Conservation (phyloP, 2,329 filamentous ascomycete genomes). For the Xylaria sp. region DNA sequence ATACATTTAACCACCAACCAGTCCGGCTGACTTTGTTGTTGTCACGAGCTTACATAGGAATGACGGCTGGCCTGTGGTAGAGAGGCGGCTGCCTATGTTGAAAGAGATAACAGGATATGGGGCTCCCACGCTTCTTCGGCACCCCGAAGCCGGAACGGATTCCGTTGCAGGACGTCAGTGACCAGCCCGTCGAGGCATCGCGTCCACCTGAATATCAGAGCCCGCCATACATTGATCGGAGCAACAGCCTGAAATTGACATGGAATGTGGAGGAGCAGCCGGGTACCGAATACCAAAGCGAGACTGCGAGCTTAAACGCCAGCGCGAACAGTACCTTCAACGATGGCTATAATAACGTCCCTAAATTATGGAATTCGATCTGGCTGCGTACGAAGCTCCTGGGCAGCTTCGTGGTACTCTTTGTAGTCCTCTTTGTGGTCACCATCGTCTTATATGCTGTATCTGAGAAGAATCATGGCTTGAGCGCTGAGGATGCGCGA, state of each 20-base stretch:
- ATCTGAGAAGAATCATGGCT: conserved; percentile 12
- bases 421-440: conserved; percentile 18
- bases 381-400: conserved; percentile 20
- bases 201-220: neutral
- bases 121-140: neutral
- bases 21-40: too few relatives aligned
- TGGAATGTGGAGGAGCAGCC: neutral
- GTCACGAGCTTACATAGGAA: neutral
- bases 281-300: conserved; percentile 4
- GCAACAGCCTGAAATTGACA: neutral
- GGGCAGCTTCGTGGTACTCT: conserved; percentile 18
- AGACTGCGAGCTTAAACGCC: neutral
- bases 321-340: neutral
- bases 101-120: neutral
- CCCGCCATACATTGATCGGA: neutral
- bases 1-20: neutral
- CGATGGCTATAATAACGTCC: neutral
- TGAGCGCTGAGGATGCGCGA: conserved; percentile 10
- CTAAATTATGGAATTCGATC: conserved; percentile 21
- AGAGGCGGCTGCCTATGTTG: neutral
- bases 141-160: neutral
- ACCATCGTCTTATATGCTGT: conserved; percentile 16
- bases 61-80: neutral
- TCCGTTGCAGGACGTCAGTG: neutral
- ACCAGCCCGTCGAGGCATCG: neutral